Percentiles rank a stretch among this genome's conserved stretches.
Evolutionary conservation across 2,329 filamentous ascomycete genomes (phyloP).

Genomic region (Dactylellina haptotyla): DNA sequence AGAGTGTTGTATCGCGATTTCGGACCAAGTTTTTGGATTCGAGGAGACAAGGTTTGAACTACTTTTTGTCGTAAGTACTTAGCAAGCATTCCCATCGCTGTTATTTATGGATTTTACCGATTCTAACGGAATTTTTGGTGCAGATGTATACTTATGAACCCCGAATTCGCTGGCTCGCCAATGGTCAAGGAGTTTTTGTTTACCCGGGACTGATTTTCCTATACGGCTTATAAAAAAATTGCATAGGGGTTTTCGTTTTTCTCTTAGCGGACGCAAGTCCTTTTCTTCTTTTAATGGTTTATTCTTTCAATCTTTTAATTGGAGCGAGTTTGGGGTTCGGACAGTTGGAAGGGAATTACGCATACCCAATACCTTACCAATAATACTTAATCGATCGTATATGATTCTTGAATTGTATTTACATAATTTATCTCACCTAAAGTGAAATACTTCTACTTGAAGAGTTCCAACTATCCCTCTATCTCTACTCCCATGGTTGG

Average conservation of each 20-base stretch:
- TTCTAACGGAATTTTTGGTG: background rate
- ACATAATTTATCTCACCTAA: background rate
- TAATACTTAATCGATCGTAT: constrained; percentile 27
- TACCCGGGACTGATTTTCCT: constrained; percentile 41
- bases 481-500: too few relatives aligned
- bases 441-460: background rate
- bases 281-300: background rate
- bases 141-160: constrained; percentile 90
- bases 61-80: constrained; percentile 88
- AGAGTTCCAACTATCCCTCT: too few relatives aligned
- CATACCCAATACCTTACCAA: background rate
- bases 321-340: background rate
- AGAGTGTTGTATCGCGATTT: constrained; percentile 76
- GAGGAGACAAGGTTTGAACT: constrained; percentile 81
- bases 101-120: background rate
- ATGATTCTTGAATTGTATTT: constrained; percentile 1
- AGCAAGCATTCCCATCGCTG: background rate
- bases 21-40: constrained; percentile 77
- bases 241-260: background rate
- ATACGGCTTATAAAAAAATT: background rate
- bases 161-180: constrained; percentile 91
- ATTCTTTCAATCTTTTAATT: background rate
- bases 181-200: constrained; percentile 92
- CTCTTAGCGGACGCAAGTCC: background rate
- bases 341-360: background rate